Evolutionary conservation across 768 basidiomycete genomes (phyloP).

Genomic region (Boletellus emodensis): DNA sequence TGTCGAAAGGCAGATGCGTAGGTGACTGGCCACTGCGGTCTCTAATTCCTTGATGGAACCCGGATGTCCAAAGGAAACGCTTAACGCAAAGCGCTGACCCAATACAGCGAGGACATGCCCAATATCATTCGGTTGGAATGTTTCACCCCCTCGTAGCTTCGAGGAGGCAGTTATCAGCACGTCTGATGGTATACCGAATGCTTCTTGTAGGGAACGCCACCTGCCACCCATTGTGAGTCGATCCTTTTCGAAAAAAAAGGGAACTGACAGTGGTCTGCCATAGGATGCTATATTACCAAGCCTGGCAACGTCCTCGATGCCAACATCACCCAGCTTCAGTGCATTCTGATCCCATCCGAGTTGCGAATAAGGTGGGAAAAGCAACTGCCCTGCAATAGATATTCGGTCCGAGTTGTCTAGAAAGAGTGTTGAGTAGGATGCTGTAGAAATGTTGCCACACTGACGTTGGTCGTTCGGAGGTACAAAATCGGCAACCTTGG

Average conservation of each 20-base stretch:
- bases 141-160: not conserved
- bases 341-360: slow-evolving; percentile 18
- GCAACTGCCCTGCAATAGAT: not conserved
- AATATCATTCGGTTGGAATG: not conserved
- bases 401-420: slow-evolving; percentile 8
- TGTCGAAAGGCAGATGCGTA: not conserved
- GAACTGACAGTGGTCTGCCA: not conserved
- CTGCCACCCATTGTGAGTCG: not conserved
- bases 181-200: too few relatives aligned
- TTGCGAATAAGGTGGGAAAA: slow-evolving; percentile 6
- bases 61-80: not conserved
- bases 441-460: not conserved
- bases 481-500: slow-evolving; percentile 6
- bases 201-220: not conserved
- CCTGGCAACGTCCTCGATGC: slow-evolving; percentile 1
- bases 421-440: too few relatives aligned
- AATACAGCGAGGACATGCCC: not conserved
- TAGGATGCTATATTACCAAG: not conserved
- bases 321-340: not conserved
- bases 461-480: slow-evolving; percentile 1
- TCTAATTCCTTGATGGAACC: not conserved
- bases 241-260: too few relatives aligned
- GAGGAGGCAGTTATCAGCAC: too few relatives aligned
- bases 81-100: not conserved
- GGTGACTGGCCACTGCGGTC: slow-evolving; percentile 1